Evolutionary conservation across 83 land plant genomes (phyloP), one percentile per base, ranked within the genome.

Genomic region (Larix sibirica): DNA sequence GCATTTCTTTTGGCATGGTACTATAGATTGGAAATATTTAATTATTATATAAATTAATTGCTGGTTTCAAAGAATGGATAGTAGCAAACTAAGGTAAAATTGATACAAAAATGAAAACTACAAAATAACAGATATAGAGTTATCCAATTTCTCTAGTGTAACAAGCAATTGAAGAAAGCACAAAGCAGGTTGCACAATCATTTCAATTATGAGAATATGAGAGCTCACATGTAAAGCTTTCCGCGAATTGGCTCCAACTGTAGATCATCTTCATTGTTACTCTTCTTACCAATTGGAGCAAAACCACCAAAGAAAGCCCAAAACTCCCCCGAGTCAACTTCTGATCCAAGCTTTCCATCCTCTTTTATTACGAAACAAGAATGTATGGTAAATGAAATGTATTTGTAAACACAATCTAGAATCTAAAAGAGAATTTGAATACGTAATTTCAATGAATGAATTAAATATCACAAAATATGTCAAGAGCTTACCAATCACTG

Each of bases 231-330:
- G 50, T 84, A 86, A n/a, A 95, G 88, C 76, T 90, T 97, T 82
- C 86, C 42, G 4, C 88, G 60, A 59, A 16, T 28, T 64, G 68
- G 69, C 81, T 85, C 89, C 65, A 26, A 61, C 12, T 60, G 77
- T 59, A 69, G 79, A 82, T 88, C 86, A 60, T 95, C 92, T 28
- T 89, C 86, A 60, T 26, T 80, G 18, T 86, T 79, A 58, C 86
- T 84, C 87, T 94, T 94, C 84, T 89, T 92, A 66, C 93, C 95
- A 80, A 95, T 89, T 33, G 99, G 99, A 73, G 99, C 99, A 91
- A 96, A 94, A 79, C 99, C 99, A 64, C 98, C 99, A 86, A 97
- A 96, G 38, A 96, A 90, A 36, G 88, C 92, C 98, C 98, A 97
- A 63, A 97, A 97, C 82, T 97, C 97, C 54, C 97, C 98, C 0